phyloP scores from a whole-genome alignment of 176 grass and related monocot genomes.

The Microstegium vimineum region DNA sequence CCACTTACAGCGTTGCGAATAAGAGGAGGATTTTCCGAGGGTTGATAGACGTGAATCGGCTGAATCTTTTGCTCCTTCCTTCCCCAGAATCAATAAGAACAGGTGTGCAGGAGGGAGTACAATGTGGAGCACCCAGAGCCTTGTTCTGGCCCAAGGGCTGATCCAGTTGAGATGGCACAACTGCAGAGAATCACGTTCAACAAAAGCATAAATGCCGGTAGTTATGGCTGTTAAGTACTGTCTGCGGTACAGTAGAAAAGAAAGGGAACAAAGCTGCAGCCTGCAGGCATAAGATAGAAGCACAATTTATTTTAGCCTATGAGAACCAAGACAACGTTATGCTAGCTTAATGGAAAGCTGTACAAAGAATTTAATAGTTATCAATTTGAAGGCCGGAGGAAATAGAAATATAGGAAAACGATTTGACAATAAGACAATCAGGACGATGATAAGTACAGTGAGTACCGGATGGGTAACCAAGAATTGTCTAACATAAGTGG shows the following conservation, averaged over 20 bases:
- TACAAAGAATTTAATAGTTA: not conserved
- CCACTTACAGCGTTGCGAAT: conserved; percentile 85
- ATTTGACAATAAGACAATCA: not conserved
- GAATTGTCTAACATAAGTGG: not conserved
- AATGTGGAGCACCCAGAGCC: conserved; percentile 35
- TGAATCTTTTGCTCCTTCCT: conserved; percentile 65
- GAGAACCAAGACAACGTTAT: not conserved
- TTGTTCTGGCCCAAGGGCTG: conserved; percentile 60
- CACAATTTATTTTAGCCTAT: not conserved
- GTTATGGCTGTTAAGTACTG: not conserved
- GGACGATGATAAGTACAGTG: not conserved
- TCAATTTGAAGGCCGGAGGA: not conserved
- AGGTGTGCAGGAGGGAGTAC: conserved; percentile 35
- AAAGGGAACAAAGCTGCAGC: not conserved
- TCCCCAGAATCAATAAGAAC: conserved; percentile 54
- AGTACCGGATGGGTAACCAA: too few species aligned
- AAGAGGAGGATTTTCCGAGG: conserved; percentile 83
- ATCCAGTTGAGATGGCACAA: conserved; percentile 75
- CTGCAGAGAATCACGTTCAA: conserved; percentile 33
- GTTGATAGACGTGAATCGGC: conserved; percentile 48
- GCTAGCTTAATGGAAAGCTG: not conserved
- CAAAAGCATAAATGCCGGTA: not conserved
- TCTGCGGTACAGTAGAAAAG: not conserved
- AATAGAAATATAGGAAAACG: not conserved
- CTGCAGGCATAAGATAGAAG: not conserved